Base-by-base conservation (phyloP, 139 green algal species). In the Tetradesmus obliquus region DNA sequence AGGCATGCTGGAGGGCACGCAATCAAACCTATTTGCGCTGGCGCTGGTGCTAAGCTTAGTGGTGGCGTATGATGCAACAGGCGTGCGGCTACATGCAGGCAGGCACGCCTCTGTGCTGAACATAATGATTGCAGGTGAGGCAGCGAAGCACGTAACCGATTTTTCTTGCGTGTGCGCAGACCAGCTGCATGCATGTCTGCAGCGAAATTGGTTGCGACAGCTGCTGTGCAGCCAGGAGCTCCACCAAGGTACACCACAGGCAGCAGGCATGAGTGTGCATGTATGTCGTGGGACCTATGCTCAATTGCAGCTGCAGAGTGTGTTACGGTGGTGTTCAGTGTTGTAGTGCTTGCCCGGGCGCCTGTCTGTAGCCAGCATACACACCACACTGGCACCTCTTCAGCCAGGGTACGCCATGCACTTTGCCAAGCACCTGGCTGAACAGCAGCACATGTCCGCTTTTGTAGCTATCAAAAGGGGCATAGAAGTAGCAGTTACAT, bases 1-100 rank as follows among this genome's bases (percentile, higher is more conserved):
- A 3, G 97, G 93, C 54, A 83, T 97, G 5, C 87, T 95, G 9
- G 24, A 95, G 13, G 97, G 97, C 32, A 97, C 95, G 6, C 88
- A 79, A 72, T 94, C 66, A 32, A 79, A 90, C 7, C n/a, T 94
- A 5, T 98, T 98, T 95, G 96, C 96, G 4, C 93, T 98, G 1
- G 92, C 90, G 3, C 82, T 97, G 5, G 95, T 97, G 1, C 92
- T 98, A 74, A 95, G 92, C 0, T 51, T 95, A 24, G 94, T 98
- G n/a, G 96, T 97, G 69, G 95, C 94, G 84, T 96, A 95, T 74
- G 95, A 97, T 92, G 95, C 94, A 17, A 88, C 85, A 53, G 94
- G 94, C 0, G 94, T 97, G 17, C 85, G 96, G 19, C 91, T 96
- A 87, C 95, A 96, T 71, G 94, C 95, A 4, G 96, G 96, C 17